Evolutionary conservation across 2,329 filamentous ascomycete species (phyloP).

Genomic region (Neopestalotiopsis sp.): DNA sequence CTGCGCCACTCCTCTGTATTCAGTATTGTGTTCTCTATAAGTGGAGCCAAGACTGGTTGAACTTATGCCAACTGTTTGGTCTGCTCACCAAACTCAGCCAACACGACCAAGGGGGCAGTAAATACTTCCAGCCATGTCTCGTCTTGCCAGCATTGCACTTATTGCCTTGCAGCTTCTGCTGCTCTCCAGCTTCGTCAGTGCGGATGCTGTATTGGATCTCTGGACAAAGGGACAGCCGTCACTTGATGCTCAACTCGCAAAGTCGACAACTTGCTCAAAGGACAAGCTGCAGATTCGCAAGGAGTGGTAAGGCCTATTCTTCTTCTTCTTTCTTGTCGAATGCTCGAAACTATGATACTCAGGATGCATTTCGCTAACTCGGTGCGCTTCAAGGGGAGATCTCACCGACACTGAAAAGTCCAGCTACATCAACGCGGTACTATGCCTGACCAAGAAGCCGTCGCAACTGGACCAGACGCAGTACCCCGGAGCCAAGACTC

Average conservation of each 20-base stretch:
- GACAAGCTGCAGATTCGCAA: slow-evolving; percentile 29
- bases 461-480: slow-evolving; percentile 19
- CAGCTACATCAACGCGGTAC: slow-evolving; percentile 28
- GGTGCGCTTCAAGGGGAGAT: slow-evolving; percentile 21
- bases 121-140: slow-evolving; percentile 15
- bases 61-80: neutral
- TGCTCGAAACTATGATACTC: neutral
- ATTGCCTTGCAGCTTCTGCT: slow-evolving; percentile 19
- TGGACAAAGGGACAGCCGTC: slow-evolving; percentile 28
- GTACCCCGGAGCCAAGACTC: slow-evolving; percentile 27
- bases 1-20: neutral
- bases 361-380: neutral
- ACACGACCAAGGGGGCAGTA: neutral
- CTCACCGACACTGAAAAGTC: slow-evolving; percentile 21
- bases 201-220: slow-evolving; percentile 30
- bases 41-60: slow-evolving; percentile 9
- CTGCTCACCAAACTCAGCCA: neutral
- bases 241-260: slow-evolving; percentile 29
- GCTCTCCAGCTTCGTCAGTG: slow-evolving; percentile 20
- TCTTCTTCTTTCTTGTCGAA: neutral
- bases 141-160: slow-evolving; percentile 12
- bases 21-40: slow-evolving; percentile 2
- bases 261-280: slow-evolving; percentile 28
- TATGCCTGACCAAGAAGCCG: slow-evolving; percentile 26
- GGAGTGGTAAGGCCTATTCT: slow-evolving; percentile 26